Evolutionary conservation across 345 rosid genomes (phyloP).

Genomic region (Hypericum androsaemum): DNA sequence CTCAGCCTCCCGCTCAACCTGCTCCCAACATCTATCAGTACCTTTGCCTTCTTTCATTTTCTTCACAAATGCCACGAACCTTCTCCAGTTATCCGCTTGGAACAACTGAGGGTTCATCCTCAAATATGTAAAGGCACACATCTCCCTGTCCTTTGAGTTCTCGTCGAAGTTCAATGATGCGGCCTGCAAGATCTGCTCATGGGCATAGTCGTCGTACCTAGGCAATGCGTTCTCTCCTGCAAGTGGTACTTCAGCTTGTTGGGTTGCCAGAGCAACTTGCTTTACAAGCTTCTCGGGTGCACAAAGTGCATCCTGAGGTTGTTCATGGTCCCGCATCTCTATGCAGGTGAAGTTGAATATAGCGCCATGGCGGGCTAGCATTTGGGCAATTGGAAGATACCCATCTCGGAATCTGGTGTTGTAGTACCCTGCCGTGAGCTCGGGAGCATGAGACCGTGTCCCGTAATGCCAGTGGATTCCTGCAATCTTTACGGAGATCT

Average conservation of each 20-base stretch:
- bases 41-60: conserved; percentile 81
- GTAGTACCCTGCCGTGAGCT: conserved; percentile 95
- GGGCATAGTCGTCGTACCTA: conserved; percentile 66
- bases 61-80: conserved; percentile 80
- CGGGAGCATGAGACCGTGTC: conserved; percentile 89
- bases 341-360: conserved; percentile 92
- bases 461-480: conserved; percentile 99
- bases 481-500: conserved; percentile 81
- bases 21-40: conserved; percentile 47
- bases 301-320: conserved; percentile 87
- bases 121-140: conserved; percentile 93
- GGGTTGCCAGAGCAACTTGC: conserved; percentile 78
- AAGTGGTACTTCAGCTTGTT: conserved; percentile 56
- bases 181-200: conserved; percentile 65
- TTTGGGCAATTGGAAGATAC: conserved; percentile 81
- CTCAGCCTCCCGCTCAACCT: conserved; percentile 83
- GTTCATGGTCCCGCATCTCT: conserved; percentile 95
- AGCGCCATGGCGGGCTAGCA: conserved; percentile 82
- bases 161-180: conserved; percentile 44
- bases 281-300: conserved; percentile 93
- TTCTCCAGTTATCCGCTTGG: conserved; percentile 72
- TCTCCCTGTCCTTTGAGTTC: conserved; percentile 32
- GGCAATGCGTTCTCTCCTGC: conserved; percentile 96
- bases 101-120: conserved; percentile 84
- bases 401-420: conserved; percentile 86